Evolutionary conservation across 371 early-diverging fungal species (phyloP), one percentile per base, ranked within the genome.

Genomic region (Mortierella sp.): DNA sequence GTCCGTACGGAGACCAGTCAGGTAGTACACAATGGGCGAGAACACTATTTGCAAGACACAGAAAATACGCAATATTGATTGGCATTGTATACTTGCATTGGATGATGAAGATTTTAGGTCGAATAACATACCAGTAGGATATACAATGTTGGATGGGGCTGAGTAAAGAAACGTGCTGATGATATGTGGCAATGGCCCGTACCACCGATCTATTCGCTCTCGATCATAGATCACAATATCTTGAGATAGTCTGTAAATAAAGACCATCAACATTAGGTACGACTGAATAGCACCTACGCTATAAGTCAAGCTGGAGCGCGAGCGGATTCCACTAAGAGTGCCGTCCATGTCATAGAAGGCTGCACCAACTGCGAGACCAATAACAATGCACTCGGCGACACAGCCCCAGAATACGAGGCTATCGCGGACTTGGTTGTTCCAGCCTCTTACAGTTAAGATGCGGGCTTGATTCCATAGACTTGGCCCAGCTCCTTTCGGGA

Each of bases 161-260:
- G 80, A 64, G 61, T 69, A 72, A 19, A 81, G 55, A 3, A 63
- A 52, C 4, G 66, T 75, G 32, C 76, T 81, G 41, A 81, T 38
- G 3, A 81, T 58, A 58, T 75, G 76, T 4, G 81, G 81, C 32
- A 81, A 41, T 16, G 81, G 81, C 8, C 76, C 72, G 59, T 81
- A 81, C 81, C 81, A 81, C 9, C 81, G 61, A 38, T 81, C 81
- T 69, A 75, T 81, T 9, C 81, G 58, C 72, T 81, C 81, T 0
- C 81, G 81, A 61, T 81, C 81, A 21, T 75, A 81, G n/a, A 75
- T 57, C 11, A 64, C 63, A 58, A 75, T 75, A 24, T 75, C 81
- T 19, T 75, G 72, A 9, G 76, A 75, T 0, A 75, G 52, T 1
- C 76, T 64, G 22, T 75, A 81, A 50, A 81, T 62, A 58, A 81